Percentiles rank a stretch among this genome's conserved stretches.
Evolutionary conservation across 805 yeast genomes (phyloP).

Genomic region (Starmerella powellii): DNA sequence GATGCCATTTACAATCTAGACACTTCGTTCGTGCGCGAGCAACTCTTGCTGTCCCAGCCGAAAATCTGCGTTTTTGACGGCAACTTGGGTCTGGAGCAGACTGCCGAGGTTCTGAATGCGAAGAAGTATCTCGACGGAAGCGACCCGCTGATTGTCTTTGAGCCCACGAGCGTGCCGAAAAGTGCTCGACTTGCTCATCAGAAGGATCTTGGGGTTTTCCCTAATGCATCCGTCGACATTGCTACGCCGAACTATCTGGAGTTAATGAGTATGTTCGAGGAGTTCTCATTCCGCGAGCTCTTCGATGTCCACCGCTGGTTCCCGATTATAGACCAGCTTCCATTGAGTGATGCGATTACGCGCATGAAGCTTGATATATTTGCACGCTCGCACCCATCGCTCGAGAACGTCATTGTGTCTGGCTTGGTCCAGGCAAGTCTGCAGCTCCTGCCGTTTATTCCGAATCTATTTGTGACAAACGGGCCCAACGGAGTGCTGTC

Average conservation of each 20-base stretch:
- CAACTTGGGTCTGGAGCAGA: conserved; percentile 41
- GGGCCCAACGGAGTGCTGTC: conserved; percentile 52
- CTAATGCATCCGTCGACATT: conserved; percentile 35
- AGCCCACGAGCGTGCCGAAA: conserved; percentile 68
- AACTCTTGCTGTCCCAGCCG: conserved; percentile 37
- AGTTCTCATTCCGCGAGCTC: conserved; percentile 35
- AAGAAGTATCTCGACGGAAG: conserved; percentile 11
- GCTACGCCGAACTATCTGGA: conserved; percentile 64
- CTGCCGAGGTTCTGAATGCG: conserved; percentile 29
- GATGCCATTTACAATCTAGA: conserved; percentile 45
- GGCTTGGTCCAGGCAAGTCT: conserved; percentile 50
- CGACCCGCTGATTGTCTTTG: conserved; percentile 35
- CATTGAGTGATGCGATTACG: conserved; percentile 31
- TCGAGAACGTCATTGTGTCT: conserved; percentile 26
- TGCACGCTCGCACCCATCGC: conserved; percentile 21
- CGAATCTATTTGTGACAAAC: conserved; percentile 52
- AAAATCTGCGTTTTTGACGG: conserved; percentile 1
- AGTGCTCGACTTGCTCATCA: conserved; percentile 38
- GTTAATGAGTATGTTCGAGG: conserved; percentile 40
- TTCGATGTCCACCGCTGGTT: conserved; percentile 62
- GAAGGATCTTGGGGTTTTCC: conserved; percentile 34
- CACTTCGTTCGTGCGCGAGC: conserved; percentile 32
- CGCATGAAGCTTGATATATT: conserved; percentile 23
- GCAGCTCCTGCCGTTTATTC: conserved; percentile 62
- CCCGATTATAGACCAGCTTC: conserved; percentile 50